A percentile compares a stretch with the other conserved stretches of the same genome.
These are phyloP conservation scores for Clonostachys rosea DNA, from an alignment of 2,329 filamentous ascomycete species.

Conservation along the genomic window DNA sequence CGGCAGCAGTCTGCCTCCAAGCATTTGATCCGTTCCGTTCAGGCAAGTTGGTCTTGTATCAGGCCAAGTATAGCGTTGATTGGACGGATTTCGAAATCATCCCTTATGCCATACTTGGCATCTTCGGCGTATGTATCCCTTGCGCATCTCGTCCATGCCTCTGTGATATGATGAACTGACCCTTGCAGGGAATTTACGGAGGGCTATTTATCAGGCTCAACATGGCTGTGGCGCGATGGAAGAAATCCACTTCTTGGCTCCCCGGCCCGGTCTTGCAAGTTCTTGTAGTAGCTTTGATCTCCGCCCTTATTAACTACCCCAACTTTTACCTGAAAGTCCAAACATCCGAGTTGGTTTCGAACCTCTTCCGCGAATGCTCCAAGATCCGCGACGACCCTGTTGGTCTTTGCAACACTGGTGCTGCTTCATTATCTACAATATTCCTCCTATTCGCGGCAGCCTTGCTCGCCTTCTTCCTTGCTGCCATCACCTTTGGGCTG, in stretches of 20 bases:
- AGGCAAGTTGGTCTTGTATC: constrained; percentile 91
- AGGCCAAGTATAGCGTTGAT: constrained; percentile 84
- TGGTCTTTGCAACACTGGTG: constrained; percentile 83
- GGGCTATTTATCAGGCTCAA: constrained; percentile 94
- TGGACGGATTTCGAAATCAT: constrained; percentile 96
- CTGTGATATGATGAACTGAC: constrained; percentile 6
- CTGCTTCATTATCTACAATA: constrained; percentile 77
- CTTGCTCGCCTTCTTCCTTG: constrained; percentile 77
- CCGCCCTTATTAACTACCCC: constrained; percentile 88
- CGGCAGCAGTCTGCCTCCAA: constrained; percentile 91
- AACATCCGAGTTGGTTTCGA: constrained; percentile 84
- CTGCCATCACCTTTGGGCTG: constrained; percentile 85
- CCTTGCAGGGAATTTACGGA: constrained; percentile 72
- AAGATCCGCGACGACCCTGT: constrained; percentile 80
- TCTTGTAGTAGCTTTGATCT: constrained; percentile 70
- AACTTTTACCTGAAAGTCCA: constrained; percentile 96
- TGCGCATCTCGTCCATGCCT: background rate
- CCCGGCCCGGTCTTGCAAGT: constrained; percentile 78
- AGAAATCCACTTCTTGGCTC: constrained; percentile 60
- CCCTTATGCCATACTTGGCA: constrained; percentile 80
- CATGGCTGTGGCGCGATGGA: constrained; percentile 80
- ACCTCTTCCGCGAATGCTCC: constrained; percentile 87
- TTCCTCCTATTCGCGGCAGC: constrained; percentile 79
- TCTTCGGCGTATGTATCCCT: constrained; percentile 58
- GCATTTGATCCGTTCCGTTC: constrained; percentile 92